Conservation (phyloP, 1,284 basidiomycete genomes). For the Cystobasidium pallidum region DNA sequence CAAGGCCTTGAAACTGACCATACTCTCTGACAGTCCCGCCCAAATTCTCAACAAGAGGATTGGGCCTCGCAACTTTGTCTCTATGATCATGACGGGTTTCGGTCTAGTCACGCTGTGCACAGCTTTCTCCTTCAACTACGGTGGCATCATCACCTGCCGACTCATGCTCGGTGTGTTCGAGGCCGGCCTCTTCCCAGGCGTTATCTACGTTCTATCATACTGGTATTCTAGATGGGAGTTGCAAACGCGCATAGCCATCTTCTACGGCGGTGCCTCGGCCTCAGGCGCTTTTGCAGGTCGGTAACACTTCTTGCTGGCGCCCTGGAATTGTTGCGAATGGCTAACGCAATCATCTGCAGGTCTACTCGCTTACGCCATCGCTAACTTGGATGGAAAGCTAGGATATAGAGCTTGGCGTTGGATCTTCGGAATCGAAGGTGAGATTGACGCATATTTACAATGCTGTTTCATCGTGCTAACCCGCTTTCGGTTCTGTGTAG, state of each 20-base stretch:
- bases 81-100: constrained; percentile 11
- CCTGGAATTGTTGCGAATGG: neutral
- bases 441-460: neutral
- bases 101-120: constrained; percentile 25
- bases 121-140: constrained; percentile 31
- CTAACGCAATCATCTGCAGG: neutral
- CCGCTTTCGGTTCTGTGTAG: neutral
- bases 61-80: constrained; percentile 13
- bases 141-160: constrained; percentile 20
- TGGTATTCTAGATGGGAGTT: constrained; percentile 39
- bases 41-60: constrained; percentile 35
- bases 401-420: constrained; percentile 36
- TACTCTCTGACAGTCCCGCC: neutral
- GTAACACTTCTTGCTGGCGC: neutral
- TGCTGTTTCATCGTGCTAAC: neutral
- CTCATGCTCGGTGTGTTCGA: constrained; percentile 26
- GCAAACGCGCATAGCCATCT: constrained; percentile 34
- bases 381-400: constrained; percentile 22
- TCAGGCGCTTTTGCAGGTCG: constrained; percentile 29
- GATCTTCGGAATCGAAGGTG: constrained; percentile 35
- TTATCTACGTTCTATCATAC: constrained; percentile 28
- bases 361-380: constrained; percentile 18
- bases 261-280: constrained; percentile 39
- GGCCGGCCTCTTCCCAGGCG: constrained; percentile 34
- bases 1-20: neutral